Conservation (phyloP, 2,329 filamentous ascomycete genomes). For the Karstenula rhodostoma region DNA sequence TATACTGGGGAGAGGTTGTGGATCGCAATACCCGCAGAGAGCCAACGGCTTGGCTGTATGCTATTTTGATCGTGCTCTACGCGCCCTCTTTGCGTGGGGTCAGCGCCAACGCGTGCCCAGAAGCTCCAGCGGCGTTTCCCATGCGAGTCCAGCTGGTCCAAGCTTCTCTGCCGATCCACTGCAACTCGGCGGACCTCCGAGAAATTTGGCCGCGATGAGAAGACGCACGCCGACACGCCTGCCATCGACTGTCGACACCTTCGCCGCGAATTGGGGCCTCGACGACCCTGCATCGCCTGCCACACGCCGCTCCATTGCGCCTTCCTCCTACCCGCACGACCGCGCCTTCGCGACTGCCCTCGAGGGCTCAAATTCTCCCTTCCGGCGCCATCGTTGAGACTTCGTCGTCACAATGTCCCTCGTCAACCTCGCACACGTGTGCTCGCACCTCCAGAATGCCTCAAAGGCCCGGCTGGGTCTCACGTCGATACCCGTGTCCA, state of each 20-base stretch:
- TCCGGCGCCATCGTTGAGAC: conserved; percentile 10
- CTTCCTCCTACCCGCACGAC: neutral
- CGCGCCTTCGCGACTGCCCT: conserved; percentile 29
- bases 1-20: conserved; percentile 7
- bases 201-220: conserved; percentile 34
- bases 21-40: conserved; percentile 19
- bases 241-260: conserved; percentile 5
- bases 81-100: conserved; percentile 38
- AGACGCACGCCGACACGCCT: conserved; percentile 6
- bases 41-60: conserved; percentile 32
- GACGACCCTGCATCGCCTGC: conserved; percentile 15
- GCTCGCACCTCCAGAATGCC: conserved; percentile 91
- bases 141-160: conserved; percentile 18
- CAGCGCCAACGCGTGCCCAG: conserved; percentile 21
- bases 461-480: conserved; percentile 82
- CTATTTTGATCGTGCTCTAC: conserved; percentile 47
- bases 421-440: conserved; percentile 78
- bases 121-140: conserved; percentile 8
- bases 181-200: conserved; percentile 36
- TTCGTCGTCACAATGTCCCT: conserved; percentile 68
- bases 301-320: conserved; percentile 2
- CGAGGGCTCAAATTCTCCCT: conserved; percentile 32
- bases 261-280: conserved; percentile 28
- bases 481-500: conserved; percentile 82
- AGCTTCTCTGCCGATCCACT: conserved; percentile 24